A percentile compares a stretch with the other conserved stretches of the same genome.
Conservation (phyloP, 768 basidiomycete genomes). For the Hortiboletus campestris region DNA sequence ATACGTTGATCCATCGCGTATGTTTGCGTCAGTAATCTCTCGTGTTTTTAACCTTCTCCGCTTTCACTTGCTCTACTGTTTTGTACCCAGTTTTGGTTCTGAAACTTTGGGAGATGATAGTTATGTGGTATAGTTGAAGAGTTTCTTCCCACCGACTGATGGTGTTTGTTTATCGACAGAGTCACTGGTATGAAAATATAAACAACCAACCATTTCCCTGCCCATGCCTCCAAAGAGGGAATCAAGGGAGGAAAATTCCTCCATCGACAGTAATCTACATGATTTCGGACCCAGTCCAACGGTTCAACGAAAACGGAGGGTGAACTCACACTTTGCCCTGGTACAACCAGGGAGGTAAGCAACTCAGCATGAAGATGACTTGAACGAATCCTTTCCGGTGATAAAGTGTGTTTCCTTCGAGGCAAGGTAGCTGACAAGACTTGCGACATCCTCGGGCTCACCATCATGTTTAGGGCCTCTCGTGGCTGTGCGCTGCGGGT, state of each 20-base stretch:
- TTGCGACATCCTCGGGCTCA: conserved; percentile 33
- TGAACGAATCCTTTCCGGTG: conserved; percentile 28
- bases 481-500: not conserved
- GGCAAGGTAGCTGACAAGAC: conserved; percentile 33
- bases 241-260: not conserved
- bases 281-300: not conserved
- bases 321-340: conserved; percentile 13
- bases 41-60: too few species aligned
- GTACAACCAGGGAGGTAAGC: not conserved
- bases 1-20: not conserved
- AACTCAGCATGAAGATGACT: not conserved
- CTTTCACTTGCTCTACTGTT: too few species aligned
- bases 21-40: not conserved
- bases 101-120: too few species aligned
- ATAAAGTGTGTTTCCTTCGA: conserved; percentile 36
- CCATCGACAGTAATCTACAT: conserved; percentile 8
- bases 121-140: too few species aligned
- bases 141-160: too few species aligned
- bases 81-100: too few species aligned
- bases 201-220: too few species aligned
- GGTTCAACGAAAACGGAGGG: not conserved
- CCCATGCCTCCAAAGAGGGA: too few species aligned
- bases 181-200: too few species aligned
- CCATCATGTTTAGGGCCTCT: conserved; percentile 16
- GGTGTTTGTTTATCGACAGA: too few species aligned